Conservation (phyloP, 257 asterid species). For the Solanum gandarillasii region DNA sequence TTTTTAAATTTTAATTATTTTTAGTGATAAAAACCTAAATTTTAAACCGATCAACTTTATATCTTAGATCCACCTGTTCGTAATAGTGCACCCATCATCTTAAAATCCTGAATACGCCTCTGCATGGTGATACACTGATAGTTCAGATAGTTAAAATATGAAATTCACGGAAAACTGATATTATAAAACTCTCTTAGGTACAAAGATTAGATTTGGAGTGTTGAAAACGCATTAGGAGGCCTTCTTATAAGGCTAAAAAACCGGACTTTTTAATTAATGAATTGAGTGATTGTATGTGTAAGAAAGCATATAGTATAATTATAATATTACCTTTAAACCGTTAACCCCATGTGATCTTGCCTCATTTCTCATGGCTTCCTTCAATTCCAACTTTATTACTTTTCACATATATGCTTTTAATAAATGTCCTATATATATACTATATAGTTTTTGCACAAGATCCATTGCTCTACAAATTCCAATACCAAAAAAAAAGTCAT, state of each 20-base stretch:
- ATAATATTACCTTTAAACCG: not conserved
- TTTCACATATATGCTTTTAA: not conserved
- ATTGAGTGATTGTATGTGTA: conserved; percentile 25
- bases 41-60: too few species aligned
- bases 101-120: too few species aligned
- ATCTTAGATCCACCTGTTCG: too few species aligned
- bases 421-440: not conserved
- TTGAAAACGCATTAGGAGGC: conserved; percentile 27
- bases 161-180: not conserved
- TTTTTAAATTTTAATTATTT: too few species aligned
- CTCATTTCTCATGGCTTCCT: conserved; percentile 51
- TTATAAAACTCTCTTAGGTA: not conserved
- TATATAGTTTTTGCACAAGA: not conserved
- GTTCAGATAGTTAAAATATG: not conserved
- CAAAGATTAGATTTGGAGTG: conserved; percentile 5
- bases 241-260: conserved; percentile 39
- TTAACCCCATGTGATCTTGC: conserved; percentile 79
- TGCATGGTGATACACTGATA: too few species aligned
- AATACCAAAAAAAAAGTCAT: not conserved
- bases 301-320: conserved; percentile 4
- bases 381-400: conserved; percentile 31
- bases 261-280: conserved; percentile 26
- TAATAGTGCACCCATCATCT: too few species aligned
- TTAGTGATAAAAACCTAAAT: too few species aligned
- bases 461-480: conserved; percentile 14